Evolutionary conservation across 2,329 filamentous ascomycete species (phyloP), one percentile per base, ranked within the genome.

Genomic region (Colletotrichum lentis): DNA sequence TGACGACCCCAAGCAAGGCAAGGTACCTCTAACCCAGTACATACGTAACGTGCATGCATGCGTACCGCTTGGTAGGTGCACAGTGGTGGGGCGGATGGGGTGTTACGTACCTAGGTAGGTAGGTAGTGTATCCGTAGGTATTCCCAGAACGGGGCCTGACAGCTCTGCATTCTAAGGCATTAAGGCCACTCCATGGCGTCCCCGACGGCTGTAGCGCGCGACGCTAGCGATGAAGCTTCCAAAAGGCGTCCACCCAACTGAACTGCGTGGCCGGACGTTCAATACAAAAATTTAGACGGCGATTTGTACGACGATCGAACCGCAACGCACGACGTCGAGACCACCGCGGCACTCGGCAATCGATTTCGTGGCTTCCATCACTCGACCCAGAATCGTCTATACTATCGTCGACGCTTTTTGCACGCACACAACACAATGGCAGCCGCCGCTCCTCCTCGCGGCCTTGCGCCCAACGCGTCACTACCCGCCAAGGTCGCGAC

Each of bases 401-500:
- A n/a, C 11, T 43, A 11, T n/a, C 31, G n/a, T 20, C n/a, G 16
- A 24, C 46, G 14, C 2, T 31, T 24, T 20, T 12, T 12, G 31
- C 31, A 14, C 22, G 2, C 46, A 16, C 3, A 43, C 20, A 22
- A 31, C 57, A 73, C 78, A 60, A 74, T 79, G 68, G 76, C 80
- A 70, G 75, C 82, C 67, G 79, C 76, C 69, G 75, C 75, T 71
- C 78, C 76, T 18, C 56, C 76, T 70, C 80, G 80, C 53, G 74
- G 75, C 69, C 76, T 82, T 54, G 76, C 75, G 70, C 77, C 80
- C 41, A 82, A 81, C 69, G 76, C 80, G 31, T 80, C 79, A 61
- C 76, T 82, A 50, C 80, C 80, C 16, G 79, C 80, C 73, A 87
- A 82, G 83, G 86, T 84, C 63, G 81, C 85, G 56, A 79, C 84